Base-by-base conservation (phyloP, 2,329 filamentous ascomycete species). In the Erysiphe pulchra region DNA sequence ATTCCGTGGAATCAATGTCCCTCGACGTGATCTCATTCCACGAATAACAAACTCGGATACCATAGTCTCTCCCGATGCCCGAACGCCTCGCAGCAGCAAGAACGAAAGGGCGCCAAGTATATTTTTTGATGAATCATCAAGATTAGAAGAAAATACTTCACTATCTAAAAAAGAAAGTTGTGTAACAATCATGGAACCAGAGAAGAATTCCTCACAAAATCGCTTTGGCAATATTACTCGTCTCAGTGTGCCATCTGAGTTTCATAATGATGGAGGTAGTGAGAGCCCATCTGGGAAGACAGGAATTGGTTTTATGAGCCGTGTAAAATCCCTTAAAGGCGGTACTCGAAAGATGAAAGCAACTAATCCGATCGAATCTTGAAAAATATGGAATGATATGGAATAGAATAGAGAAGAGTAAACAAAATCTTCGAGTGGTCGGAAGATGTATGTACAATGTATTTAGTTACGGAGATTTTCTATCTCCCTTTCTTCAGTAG, bases 301-400 rank as follows among this genome's bases (percentile, higher is more conserved):
- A 13, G 57, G 65, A 40, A 70, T 71, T 42, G 79, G 81, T 1
- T 77, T 92, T 50, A 59, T 92, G 50, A 80, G 73, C 45, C 73
- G 83, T 46, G 82, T 90, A 64, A 85, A 82, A 69, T 84, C 78
- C 61, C 63, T 90, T 61, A 86, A 83, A 65, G 77, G 78, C 44
- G 73, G 74, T 31, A 69, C 76, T 51, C 67, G 73, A 51, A 63
- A 61, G 54, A 61, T 59, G 47, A 62, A 58, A 63, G 8, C 24
- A 5, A 59, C 16, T 47, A 28, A 43, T 14, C 47, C 39, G 1
- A 41, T 20, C 11, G 36, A 41, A 31, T 36, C 30, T 28, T 47
- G 30, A 42, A 40, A 46, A 7, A n/a, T n/a, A n/a, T n/a, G n/a
- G n/a, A n/a, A n/a, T n/a, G n/a, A n/a, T n/a, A n/a, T n/a, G n/a